phyloP scores from a whole-genome alignment of 345 rosid species.

The Linum tenue region DNA sequence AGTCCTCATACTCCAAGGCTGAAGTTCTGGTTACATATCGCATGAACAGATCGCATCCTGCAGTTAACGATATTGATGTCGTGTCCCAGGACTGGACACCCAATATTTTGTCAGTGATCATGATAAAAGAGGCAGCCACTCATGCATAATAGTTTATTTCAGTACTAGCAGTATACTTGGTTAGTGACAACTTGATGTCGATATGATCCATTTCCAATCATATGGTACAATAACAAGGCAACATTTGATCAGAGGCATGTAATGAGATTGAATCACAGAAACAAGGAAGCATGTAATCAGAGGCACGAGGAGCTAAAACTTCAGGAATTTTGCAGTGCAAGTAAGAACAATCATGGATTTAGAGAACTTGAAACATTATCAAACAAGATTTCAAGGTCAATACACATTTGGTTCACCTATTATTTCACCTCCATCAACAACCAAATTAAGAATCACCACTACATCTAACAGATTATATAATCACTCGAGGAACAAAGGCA shows the following conservation, averaged over 20 bases:
- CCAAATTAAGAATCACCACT: no score
- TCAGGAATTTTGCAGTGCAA: no score
- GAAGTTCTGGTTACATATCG: constrained; percentile 83
- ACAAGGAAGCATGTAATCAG: not conserved
- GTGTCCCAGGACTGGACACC: constrained; percentile 58
- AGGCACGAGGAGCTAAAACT: not conserved
- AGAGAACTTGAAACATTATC: no score
- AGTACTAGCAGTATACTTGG: not conserved
- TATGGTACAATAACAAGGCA: not conserved
- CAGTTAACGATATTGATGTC: constrained; percentile 80
- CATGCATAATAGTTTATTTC: not conserved
- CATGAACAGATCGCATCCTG: constrained; percentile 86
- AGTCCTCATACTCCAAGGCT: constrained; percentile 82
- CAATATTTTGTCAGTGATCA: constrained; percentile 9
- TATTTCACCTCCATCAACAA: no score
- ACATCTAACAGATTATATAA: no score
- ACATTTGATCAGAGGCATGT: no score
- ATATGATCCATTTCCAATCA: not conserved
- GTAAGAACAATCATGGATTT: no score
- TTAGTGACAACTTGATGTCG: not conserved
- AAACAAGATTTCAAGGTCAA: no score
- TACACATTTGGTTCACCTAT: no score
- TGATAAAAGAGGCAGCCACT: not conserved
- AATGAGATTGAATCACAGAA: not conserved
- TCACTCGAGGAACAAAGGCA: no score